Evolutionary conservation across 768 basidiomycete species (phyloP), one percentile per base, ranked within the genome.

Genomic region (Hypholoma sublateritium): DNA sequence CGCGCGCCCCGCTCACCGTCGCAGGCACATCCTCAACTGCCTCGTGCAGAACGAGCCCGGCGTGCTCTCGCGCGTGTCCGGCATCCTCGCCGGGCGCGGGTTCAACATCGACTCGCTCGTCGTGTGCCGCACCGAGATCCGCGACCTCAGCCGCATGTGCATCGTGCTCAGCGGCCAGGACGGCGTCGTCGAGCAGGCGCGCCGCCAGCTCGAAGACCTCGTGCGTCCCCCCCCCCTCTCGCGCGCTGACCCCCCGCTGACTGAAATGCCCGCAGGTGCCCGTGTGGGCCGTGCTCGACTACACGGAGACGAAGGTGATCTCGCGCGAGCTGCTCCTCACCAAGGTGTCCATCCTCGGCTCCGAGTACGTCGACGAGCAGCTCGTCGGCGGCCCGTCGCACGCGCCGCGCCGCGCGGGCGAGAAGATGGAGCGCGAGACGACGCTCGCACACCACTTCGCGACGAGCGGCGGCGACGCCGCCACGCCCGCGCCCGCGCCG

Each of bases 91-190:
- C 17, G 97, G 93, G 41, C 81, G 97, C 62, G 97, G 97, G 4
- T 97, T 99, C 81, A 99, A 99, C 78, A 92, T 96, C 71, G 96
- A 99, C 74, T 98, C 96, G 4, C 80, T 99, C 60, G 97, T 99
- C 65, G 97, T 99, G 22, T 99, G 97, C 74, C 85, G 91, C 52
- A 99, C 97, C 36, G 97, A 98, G 74, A 93, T 98, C 60, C 87
- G 93, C 56, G 97, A 99, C 78, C 79, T 98, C 50, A 92, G 89
- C 77, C 85, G 97, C 41, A 99, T 99, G 97, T 97, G 93, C 69
- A 93, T 99, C 71, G 95, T 98, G 62, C 80, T 99, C 47, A 88
- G 86, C 55, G 97, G 97, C 0, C 97, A 99, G 72, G 97, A 99
- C 67, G 93, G 93, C 56, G 95, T 98, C 43, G 90, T 99, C 51